Base-by-base conservation (phyloP, 768 basidiomycete genomes). In the Boletus sp. region DNA sequence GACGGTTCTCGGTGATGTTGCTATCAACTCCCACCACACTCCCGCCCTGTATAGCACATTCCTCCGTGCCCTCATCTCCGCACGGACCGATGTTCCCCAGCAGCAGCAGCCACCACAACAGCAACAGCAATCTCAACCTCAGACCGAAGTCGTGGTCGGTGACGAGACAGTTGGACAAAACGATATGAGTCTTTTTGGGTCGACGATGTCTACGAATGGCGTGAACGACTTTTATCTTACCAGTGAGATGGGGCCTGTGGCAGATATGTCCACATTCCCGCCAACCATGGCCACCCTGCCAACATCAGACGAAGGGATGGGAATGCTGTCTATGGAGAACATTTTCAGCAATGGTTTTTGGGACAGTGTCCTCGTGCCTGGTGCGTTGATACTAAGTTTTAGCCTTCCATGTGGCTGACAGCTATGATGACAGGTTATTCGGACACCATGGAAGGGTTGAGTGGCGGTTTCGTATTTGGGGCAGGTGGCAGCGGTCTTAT, bases 21-120 rank as follows among this genome's bases (percentile, higher is more conserved):
- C 96, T 19, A 85, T 84, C 27, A 88, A 89, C 64, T 76, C 86
- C 1, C 75, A 81, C 5, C 96, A 99, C 66, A 94, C 95, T 0
- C 94, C 96, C 1, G 88, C 91, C 6, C 77, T 98, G 37, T 98
- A 98, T 76, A 84, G 86, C 65, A 77, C 80, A 19, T 93, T 94
- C 76, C 76, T 94, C 23, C 85, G 85, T 3, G 87, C 88, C 3
- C 81, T 96, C 39, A 81, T 88, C 50, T 79, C 84, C 2, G 83
- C 84, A 40, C 62, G 70, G 23, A 57, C 74, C 68, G 65, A 74
- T 66, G 33, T 68, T 68, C 40, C 65, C 39, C 51, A 66, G 25
- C 64, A 60, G 14, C 56, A 58, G 10, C 48, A 51, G 14, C 41
- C 57, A 14, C 32, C 75, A 23, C 58, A 51, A 13, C 60, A 43